Evolutionary conservation across 2,329 filamentous ascomycete genomes (phyloP).

Genomic region (Hypoxylon sp.): DNA sequence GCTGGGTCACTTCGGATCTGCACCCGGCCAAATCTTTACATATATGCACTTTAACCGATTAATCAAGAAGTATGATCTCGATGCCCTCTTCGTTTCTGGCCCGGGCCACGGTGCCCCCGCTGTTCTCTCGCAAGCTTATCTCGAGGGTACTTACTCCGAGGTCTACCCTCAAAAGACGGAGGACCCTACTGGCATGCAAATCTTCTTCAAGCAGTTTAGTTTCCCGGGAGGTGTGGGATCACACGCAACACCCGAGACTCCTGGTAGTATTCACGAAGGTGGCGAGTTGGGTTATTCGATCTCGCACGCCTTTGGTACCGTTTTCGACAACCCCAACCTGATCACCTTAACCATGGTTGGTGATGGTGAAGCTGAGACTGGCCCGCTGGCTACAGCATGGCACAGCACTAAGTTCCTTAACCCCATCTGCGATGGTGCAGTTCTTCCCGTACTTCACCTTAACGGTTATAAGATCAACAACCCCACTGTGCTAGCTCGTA

Average conservation of each 20-base stretch:
- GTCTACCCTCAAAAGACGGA: slow-evolving; percentile 82
- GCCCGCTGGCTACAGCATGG: slow-evolving; percentile 83
- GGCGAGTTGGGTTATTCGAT: slow-evolving; percentile 87
- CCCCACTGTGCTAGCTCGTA: slow-evolving; percentile 79
- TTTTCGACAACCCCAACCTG: slow-evolving; percentile 81
- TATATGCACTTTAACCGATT: slow-evolving; percentile 87
- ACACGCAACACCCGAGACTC: slow-evolving; percentile 84
- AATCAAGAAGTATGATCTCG: slow-evolving; percentile 83
- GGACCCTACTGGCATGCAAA: slow-evolving; percentile 77
- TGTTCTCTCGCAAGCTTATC: slow-evolving; percentile 81
- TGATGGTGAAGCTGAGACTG: slow-evolving; percentile 86
- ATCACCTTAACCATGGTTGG: slow-evolving; percentile 85
- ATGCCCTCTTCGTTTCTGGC: slow-evolving; percentile 81
- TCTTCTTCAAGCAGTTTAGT: slow-evolving; percentile 87
- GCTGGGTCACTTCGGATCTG: slow-evolving; percentile 84
- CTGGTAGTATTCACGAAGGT: slow-evolving; percentile 83
- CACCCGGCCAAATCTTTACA: slow-evolving; percentile 85
- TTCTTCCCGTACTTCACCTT: slow-evolving; percentile 82
- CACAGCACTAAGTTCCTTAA: slow-evolving; percentile 88
- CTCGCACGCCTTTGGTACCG: slow-evolving; percentile 82
- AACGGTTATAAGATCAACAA: slow-evolving; percentile 92
- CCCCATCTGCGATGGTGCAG: slow-evolving; percentile 82
- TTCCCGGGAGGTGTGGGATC: slow-evolving; percentile 85
- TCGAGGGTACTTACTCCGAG: slow-evolving; percentile 83
- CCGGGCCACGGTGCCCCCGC: slow-evolving; percentile 85